Base-by-base conservation (phyloP, 345 rosid species). In the Lepidium didymum region DNA sequence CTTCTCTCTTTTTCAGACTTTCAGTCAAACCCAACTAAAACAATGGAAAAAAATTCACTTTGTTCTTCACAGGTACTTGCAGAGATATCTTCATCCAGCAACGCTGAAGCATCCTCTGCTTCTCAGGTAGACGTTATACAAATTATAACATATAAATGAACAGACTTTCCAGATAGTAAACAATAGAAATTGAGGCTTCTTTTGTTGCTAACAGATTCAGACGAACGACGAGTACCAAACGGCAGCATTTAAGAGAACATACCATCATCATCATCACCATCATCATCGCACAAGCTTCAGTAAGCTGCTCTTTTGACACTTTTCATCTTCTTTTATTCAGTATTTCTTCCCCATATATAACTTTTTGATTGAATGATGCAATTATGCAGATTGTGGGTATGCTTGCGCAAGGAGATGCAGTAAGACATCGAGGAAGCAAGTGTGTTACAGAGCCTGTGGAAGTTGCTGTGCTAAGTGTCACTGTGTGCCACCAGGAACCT, bases 401-500 rank as follows among this genome's bases (percentile, higher is more conserved):
- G 83, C 78, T 1, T 87, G 92, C 74, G 63, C 68, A 7, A 75
- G 64, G 56, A 83, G 92, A 75, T 87, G 89, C 73, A 79, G 57
- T 8, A 77, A 78, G 76, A 75, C 92, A 44, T 80, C 85, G 1
- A 67, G 83, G 70, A 74, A 75, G 70, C 78, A 85, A 42, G 69
- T 83, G 61, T 87, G 93, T 77, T 47, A 80, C 45, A 63, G 88
- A 65, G 88, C 88, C 1, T 87, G 92, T 75, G 84, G 81, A 55
- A 83, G 85, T 12, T 87, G 92, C 75, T 87, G 92, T 64, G 73
- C 27, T 10, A 75, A 79, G 74, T 85, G 92, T 79, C 77, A 73
- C 58, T 87, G 92, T 67, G 92, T 87, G 16, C 92, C 89, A 1
- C 83, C 86, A 4, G 92, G 92, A 35, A 85, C 87, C 47, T 85